Conservation (phyloP, 371 early-diverging fungal genomes). For the Mucor mucedo region DNA sequence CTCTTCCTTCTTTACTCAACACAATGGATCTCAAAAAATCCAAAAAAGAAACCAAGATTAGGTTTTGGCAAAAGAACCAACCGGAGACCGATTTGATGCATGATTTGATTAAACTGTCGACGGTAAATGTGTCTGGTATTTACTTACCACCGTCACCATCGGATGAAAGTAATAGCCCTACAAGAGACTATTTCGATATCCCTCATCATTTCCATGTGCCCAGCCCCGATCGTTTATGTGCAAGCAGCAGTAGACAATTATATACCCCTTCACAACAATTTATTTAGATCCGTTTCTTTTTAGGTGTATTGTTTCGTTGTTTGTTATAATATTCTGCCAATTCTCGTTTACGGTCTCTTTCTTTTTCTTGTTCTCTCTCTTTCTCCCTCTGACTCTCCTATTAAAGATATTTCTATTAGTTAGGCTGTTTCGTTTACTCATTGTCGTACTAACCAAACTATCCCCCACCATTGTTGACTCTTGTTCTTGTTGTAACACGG, state of each 20-base stretch:
- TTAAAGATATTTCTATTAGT: neutral
- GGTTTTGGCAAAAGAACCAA: neutral
- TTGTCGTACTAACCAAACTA: no score
- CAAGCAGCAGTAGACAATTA: neutral
- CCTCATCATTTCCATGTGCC: neutral
- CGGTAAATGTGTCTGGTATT: conserved; percentile 45
- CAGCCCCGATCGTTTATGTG: neutral
- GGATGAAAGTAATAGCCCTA: conserved; percentile 7
- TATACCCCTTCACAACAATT: conserved; percentile 14
- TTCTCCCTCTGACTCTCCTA: neutral
- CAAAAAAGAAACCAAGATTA: conserved; percentile 15
- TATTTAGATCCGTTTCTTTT: conserved; percentile 3
- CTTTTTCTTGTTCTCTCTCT: neutral
- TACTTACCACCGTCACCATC: conserved; percentile 48
- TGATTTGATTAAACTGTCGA: conserved; percentile 37
- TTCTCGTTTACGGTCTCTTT: conserved; percentile 4
- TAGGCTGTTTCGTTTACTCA: no score
- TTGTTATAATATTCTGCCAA: conserved; percentile 1
- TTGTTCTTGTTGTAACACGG: no score
- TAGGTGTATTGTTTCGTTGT: neutral
- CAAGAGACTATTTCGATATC: conserved; percentile 6
- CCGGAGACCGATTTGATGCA: conserved; percentile 18
- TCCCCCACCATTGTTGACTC: no score
- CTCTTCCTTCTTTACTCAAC: no score
- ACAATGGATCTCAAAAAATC: no score